phyloP scores from a whole-genome alignment of 1,139 yeast species.

The Yamadazyma sp. region DNA sequence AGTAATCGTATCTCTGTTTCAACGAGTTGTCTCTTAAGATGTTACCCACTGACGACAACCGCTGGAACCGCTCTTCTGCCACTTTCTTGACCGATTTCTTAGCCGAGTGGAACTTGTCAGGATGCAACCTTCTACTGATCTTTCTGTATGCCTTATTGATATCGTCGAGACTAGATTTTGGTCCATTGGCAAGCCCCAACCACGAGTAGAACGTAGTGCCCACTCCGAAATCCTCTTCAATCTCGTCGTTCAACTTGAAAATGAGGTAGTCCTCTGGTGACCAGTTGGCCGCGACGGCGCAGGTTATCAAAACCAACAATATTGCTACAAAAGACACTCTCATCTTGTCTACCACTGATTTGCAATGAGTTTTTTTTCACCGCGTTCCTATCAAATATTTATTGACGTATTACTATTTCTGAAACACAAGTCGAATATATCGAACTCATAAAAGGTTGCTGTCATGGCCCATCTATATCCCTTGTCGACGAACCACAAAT shows the following conservation, averaged over 20 bases:
- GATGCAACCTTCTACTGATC: slow-evolving; percentile 72
- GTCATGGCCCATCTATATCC: slow-evolving; percentile 39
- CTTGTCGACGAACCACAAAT: slow-evolving; percentile 29
- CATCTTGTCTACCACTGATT: slow-evolving; percentile 4
- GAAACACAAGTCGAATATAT: no score
- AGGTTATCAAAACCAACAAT: slow-evolving; percentile 16
- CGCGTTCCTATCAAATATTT: no score
- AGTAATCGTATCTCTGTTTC: slow-evolving; percentile 81
- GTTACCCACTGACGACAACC: slow-evolving; percentile 72
- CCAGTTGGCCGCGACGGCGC: slow-evolving; percentile 33
- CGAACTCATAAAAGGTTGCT: no score
- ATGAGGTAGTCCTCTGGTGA: slow-evolving; percentile 73
- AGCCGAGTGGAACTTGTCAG: slow-evolving; percentile 64
- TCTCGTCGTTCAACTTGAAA: slow-evolving; percentile 68
- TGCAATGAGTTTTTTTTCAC: not conserved
- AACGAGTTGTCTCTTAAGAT: slow-evolving; percentile 63
- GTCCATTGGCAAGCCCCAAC: slow-evolving; percentile 52
- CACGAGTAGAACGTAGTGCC: slow-evolving; percentile 70
- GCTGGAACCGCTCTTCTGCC: slow-evolving; percentile 64
- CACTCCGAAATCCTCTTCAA: slow-evolving; percentile 62
- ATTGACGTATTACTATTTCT: no score
- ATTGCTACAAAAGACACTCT: slow-evolving; percentile 7
- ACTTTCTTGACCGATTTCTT: slow-evolving; percentile 40
- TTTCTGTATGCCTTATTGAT: slow-evolving; percentile 76
- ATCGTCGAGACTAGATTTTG: slow-evolving; percentile 58